A percentile compares a stretch with the other conserved stretches of the same genome.
Conservation (phyloP, 1,284 basidiomycete genomes). For the Trametes hirsuta region DNA sequence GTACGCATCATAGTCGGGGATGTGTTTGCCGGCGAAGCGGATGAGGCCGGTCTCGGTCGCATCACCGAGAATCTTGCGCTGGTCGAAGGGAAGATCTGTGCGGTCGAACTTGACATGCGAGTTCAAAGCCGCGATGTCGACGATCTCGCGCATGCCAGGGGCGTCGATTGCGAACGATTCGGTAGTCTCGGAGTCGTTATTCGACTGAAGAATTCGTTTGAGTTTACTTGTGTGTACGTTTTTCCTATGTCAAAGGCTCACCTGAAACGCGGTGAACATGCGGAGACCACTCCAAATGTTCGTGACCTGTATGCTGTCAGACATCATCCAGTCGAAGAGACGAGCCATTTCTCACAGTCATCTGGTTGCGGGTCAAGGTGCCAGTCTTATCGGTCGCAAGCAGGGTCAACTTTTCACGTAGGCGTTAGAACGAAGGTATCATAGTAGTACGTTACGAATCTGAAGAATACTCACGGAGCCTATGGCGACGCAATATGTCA, state of each 20-base stretch:
- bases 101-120: constrained; percentile 72
- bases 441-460: no score
- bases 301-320: constrained; percentile 45
- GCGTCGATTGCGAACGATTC: constrained; percentile 51
- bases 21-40: constrained; percentile 61
- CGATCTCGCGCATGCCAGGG: constrained; percentile 63
- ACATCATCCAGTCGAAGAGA: background rate
- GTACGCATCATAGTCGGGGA: constrained; percentile 57
- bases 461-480: constrained; percentile 40
- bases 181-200: constrained; percentile 63
- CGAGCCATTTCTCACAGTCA: constrained; percentile 51
- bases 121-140: constrained; percentile 66
- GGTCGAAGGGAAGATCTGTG: constrained; percentile 62
- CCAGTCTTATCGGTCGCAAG: constrained; percentile 79
- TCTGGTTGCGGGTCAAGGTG: constrained; percentile 74
- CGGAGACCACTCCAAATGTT: constrained; percentile 63
- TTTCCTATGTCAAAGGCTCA: constrained; percentile 21
- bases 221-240: background rate
- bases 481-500: background rate
- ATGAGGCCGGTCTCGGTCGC: constrained; percentile 72
- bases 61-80: constrained; percentile 66
- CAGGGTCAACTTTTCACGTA: constrained; percentile 52
- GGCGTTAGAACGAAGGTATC: background rate
- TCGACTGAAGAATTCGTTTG: constrained; percentile 44
- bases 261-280: constrained; percentile 68